A percentile compares a stretch with the other conserved stretches of the same genome.
phyloP scores from a whole-genome alignment of 345 rosid genomes.

The Isatis tinctoria region DNA sequence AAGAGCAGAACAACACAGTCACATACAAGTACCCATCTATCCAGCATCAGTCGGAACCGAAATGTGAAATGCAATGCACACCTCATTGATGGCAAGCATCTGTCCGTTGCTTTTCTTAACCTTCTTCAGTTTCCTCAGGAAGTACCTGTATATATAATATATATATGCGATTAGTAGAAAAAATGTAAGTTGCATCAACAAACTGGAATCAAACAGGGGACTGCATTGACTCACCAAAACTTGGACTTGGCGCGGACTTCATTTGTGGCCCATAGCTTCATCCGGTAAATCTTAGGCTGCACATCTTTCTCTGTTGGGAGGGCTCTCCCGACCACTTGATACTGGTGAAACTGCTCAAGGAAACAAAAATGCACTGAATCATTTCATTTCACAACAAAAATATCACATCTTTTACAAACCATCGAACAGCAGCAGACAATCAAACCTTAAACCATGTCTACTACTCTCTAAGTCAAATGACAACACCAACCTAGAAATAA shows the following conservation, averaged over 20 bases:
- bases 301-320: constrained; percentile 49
- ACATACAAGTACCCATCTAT: background rate
- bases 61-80: background rate
- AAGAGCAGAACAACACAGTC: background rate
- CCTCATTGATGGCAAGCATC: constrained; percentile 56
- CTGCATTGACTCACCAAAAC: constrained; percentile 43
- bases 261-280: constrained; percentile 66
- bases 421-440: background rate
- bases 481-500: background rate
- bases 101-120: constrained; percentile 55
- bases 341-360: constrained; percentile 52
- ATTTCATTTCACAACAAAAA: background rate
- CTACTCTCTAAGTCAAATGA: background rate
- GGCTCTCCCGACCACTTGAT: constrained; percentile 66
- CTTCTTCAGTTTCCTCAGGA: constrained; percentile 46
- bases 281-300: constrained; percentile 58
- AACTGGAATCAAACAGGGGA: background rate
- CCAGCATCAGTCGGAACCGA: background rate
- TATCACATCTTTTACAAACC: background rate
- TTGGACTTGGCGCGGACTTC: constrained; percentile 61
- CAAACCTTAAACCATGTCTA: background rate
- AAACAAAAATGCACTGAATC: background rate
- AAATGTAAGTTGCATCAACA: background rate
- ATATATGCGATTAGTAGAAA: background rate
- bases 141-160: constrained; percentile 32